These are phyloP conservation scores for Thraustochytrium sp. DNA, from an alignment of 352 stramenopile genomes.

Conservation along the genomic window DNA sequence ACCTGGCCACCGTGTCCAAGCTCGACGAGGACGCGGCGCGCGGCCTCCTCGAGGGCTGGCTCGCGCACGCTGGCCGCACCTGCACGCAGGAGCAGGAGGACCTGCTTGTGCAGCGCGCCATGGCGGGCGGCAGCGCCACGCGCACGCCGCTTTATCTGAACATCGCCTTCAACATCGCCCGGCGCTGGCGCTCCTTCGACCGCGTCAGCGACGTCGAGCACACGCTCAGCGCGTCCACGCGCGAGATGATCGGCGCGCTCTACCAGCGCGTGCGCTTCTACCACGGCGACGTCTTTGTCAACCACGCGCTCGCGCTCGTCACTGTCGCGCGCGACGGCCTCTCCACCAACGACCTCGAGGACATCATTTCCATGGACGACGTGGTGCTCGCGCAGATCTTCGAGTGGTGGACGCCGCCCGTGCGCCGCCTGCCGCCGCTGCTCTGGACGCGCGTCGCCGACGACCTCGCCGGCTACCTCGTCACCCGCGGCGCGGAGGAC, in stretches of 20 bases:
- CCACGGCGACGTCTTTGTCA: background rate
- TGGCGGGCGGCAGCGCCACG: background rate
- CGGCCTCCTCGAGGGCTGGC: background rate
- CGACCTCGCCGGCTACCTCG: background rate
- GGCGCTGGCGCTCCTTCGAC: background rate
- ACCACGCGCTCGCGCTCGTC: background rate
- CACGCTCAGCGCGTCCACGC: background rate
- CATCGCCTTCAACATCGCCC: background rate
- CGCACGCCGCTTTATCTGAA: background rate
- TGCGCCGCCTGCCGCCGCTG: background rate
- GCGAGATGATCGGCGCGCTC: background rate
- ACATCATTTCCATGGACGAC: background rate
- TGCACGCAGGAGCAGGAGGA: background rate
- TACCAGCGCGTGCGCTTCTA: background rate
- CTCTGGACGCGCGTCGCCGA: background rate
- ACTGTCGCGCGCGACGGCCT: background rate
- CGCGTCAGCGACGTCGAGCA: background rate
- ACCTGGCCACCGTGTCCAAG: background rate
- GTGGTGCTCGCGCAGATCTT: background rate
- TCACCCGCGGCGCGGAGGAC: background rate
- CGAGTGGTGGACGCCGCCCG: background rate
- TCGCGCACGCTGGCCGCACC: background rate
- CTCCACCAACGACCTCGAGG: background rate
- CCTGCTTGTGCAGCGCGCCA: background rate
- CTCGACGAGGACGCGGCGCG: background rate